Conservation (phyloP, 2,329 filamentous ascomycete genomes). For the Hymenoscyphus scutula region DNA sequence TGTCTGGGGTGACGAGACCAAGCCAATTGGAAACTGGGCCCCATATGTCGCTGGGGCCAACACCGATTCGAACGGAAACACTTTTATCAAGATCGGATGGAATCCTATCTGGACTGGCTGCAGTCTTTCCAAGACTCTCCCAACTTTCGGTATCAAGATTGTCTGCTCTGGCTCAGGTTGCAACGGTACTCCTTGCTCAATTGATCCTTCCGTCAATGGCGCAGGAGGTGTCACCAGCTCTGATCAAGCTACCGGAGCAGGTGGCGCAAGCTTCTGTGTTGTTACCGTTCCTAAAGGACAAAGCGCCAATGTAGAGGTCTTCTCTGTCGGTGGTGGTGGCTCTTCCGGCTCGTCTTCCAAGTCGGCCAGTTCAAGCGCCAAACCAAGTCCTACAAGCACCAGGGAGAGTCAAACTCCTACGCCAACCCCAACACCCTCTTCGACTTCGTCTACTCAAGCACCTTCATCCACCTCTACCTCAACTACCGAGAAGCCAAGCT, state of each 20-base stretch:
- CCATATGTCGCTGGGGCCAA: constrained; percentile 77
- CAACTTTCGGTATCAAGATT: constrained; percentile 67
- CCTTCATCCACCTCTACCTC: constrained; percentile 16
- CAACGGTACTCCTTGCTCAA: constrained; percentile 71
- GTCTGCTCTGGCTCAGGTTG: constrained; percentile 65
- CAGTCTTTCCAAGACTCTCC: constrained; percentile 53
- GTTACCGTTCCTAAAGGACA: constrained; percentile 68
- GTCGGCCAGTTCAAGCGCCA: constrained; percentile 30
- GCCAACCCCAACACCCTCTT: constrained; percentile 28
- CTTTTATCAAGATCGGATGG: constrained; percentile 73
- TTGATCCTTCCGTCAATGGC: constrained; percentile 56
- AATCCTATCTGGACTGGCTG: constrained; percentile 69
- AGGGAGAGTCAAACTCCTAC: constrained; percentile 25
- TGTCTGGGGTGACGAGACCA: constrained; percentile 64
- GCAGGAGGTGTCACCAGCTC: constrained; percentile 60
- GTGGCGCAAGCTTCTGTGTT: constrained; percentile 70
- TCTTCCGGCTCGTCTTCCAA: constrained; percentile 24
- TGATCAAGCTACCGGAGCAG: constrained; percentile 57
- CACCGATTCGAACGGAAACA: constrained; percentile 60
- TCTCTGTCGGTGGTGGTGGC: constrained; percentile 38
- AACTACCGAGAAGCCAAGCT: constrained; percentile 18
- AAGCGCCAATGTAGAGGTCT: constrained; percentile 66
- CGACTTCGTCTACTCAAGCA: constrained; percentile 9
- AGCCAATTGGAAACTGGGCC: constrained; percentile 72
- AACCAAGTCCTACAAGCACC: constrained; percentile 20